Evolutionary conservation across 257 asterid genomes (phyloP), one percentile per base, ranked within the genome.

Genomic region (Buddleja alternifolia): DNA sequence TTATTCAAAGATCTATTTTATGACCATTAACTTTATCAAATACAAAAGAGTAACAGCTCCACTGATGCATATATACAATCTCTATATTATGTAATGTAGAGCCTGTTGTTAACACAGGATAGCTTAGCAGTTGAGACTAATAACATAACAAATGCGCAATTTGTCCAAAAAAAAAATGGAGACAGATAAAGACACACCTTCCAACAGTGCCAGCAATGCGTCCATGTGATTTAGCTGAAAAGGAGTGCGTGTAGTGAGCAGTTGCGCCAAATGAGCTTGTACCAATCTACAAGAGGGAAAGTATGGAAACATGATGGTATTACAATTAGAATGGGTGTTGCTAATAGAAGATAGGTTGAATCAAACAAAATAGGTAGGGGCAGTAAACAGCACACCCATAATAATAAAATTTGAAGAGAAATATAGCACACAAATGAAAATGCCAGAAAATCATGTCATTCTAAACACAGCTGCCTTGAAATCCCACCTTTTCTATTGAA

Each of bases 151-250:
- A 36, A 56, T 23, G 21, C 16, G 36, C 55, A 60, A 8, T 23
- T 60, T 34, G 36, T 32, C 45, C 16, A n/a, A 2, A 60, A n/a
- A 20, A 66, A 24, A 66, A n/a, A n/a, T 21, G 42, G 39, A 68
- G 24, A 60, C 20, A 69, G 41, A 54, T 40, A 32, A 61, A 60
- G 66, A 50, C 72, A n/a, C 4, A 94, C 99, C 99, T 91, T 81
- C 97, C 99, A 58, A 91, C 73, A 70, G 77, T 83, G 64, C 97
- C 99, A 36, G 84, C 82, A 67, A 91, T 76, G 17, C 97, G 95
- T 47, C 97, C 98, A 56, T 94, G 99, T 16, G 99, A 91, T 72
- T 86, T 94, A 50, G 93, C 57, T 73, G 99, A 91, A 69, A 94
- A 94, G 70, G 48, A 80, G 71, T 63, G 95, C 39, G 90, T 89